Conservation (phyloP, 2,329 filamentous ascomycete species). For the Pseudogymnoascus sp. region DNA sequence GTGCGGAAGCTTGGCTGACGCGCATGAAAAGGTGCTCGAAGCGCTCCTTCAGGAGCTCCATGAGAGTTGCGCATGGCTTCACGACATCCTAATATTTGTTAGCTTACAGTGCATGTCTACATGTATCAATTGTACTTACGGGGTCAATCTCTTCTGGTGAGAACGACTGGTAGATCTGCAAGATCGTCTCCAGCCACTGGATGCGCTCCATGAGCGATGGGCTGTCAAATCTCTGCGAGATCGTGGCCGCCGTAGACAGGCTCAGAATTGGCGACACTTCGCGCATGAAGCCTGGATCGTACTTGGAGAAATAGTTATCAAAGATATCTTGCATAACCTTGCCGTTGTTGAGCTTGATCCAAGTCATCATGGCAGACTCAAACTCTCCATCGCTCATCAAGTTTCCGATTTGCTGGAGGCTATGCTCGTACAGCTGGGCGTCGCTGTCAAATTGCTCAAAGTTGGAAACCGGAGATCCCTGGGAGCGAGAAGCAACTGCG, state of each 20-base stretch:
- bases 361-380: conserved; percentile 58
- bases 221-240: conserved; percentile 51
- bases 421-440: neutral
- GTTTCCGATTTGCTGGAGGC: conserved; percentile 4
- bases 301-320: conserved; percentile 45
- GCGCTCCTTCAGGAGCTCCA: conserved; percentile 45
- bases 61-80: conserved; percentile 41
- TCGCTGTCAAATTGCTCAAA: neutral
- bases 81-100: conserved; percentile 37
- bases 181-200: conserved; percentile 52
- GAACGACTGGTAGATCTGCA: conserved; percentile 41
- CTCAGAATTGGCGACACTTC: conserved; percentile 54
- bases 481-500: neutral
- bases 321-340: conserved; percentile 51
- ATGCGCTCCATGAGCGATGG: conserved; percentile 49
- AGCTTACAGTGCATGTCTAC: conserved; percentile 16
- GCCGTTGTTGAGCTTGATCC: conserved; percentile 37
- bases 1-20: conserved; percentile 41
- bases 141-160: conserved; percentile 20
- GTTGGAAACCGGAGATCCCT: neutral
- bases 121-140: conserved; percentile 23
- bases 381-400: conserved; percentile 52
- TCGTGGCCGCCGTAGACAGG: conserved; percentile 57
- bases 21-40: conserved; percentile 47
- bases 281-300: conserved; percentile 46